Evolutionary conservation across 139 green algal species (phyloP).

Genomic region (Desmodesmus armatus): DNA sequence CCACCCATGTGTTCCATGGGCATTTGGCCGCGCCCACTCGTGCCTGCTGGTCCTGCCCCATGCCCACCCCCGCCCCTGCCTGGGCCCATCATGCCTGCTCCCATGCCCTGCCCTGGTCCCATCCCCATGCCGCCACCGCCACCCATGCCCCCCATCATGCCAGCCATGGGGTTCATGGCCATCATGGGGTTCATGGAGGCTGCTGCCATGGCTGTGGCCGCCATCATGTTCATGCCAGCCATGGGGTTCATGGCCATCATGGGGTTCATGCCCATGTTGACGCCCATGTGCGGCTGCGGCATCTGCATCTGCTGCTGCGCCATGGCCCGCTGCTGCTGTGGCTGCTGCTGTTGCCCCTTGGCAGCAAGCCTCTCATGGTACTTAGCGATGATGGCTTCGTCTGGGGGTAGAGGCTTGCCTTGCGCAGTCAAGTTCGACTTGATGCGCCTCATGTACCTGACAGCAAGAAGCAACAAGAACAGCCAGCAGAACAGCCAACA

Average conservation of each 20-base stretch:
- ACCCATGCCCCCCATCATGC: conserved; percentile 26
- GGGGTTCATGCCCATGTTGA: conserved; percentile 16
- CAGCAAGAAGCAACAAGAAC: background rate
- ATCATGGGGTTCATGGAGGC: conserved; percentile 18
- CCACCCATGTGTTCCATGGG: no score
- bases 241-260: conserved; percentile 43
- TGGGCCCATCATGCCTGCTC: background rate
- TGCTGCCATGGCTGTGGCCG: conserved; percentile 26
- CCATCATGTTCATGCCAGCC: conserved; percentile 25
- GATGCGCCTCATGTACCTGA: conserved; percentile 41
- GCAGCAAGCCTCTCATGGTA: conserved; percentile 21
- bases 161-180: background rate
- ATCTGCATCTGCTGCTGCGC: background rate
- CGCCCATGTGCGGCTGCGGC: background rate
- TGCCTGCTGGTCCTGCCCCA: no score
- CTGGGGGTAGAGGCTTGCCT: conserved; percentile 20
- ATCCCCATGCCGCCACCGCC: background rate
- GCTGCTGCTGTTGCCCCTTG: conserved; percentile 1
- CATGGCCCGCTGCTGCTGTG: background rate
- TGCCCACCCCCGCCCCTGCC: background rate
- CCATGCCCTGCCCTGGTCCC: background rate
- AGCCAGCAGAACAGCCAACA: background rate
- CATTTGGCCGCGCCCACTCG: no score
- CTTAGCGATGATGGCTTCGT: conserved; percentile 5
- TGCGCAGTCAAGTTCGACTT: background rate